Evolutionary conservation across 2,329 filamentous ascomycete species (phyloP), one percentile per base, ranked within the genome.

Genomic region (Fusarium coicis): DNA sequence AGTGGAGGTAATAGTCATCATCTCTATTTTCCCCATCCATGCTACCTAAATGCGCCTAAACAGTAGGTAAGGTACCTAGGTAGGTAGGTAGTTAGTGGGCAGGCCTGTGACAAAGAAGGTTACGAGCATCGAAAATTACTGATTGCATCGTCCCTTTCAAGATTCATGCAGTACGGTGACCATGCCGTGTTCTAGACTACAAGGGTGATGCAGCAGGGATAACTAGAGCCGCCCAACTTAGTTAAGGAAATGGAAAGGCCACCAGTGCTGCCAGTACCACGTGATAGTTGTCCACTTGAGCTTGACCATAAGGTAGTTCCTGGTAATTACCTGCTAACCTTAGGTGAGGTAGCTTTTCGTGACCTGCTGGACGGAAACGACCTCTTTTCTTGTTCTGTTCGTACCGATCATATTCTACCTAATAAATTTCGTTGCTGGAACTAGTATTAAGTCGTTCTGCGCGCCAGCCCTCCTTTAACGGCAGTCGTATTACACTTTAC

Each of bases 261-360:
- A 63, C 44, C 57, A 63, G 50, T 39, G 15, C 39, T 55, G 21
- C 43, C 49, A 44, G 59, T 71, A 73, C 73, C 76, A 78, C 76
- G 76, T 78, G 76, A 78, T 77, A 73, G 63, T 67, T 70, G 62
- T 53, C 62, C 64, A 67, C 63, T 46, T 37, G 49, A 74, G 72
- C 59, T 69, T 46, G 43, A 62, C 26, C 23, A 26, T 18, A 26
- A 26, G 26, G 26, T 26, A 36, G 34, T 18, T 36, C 34, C 16
- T 37, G 18, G 36, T 10, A 36, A 36, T 36, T 36, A 44, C 18
- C 11, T 28, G 26, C 42, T 23, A 23, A 43, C 23, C 43, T 28
- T 28, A 49, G 30, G 47, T 50, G 30, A 50, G 47, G 47, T 50
- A 50, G 47, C 30, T 50, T 59, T 63, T 76, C 72, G 46, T 65